phyloP scores from a whole-genome alignment of 257 asterid genomes.

The Ophiorrhiza pumila region DNA sequence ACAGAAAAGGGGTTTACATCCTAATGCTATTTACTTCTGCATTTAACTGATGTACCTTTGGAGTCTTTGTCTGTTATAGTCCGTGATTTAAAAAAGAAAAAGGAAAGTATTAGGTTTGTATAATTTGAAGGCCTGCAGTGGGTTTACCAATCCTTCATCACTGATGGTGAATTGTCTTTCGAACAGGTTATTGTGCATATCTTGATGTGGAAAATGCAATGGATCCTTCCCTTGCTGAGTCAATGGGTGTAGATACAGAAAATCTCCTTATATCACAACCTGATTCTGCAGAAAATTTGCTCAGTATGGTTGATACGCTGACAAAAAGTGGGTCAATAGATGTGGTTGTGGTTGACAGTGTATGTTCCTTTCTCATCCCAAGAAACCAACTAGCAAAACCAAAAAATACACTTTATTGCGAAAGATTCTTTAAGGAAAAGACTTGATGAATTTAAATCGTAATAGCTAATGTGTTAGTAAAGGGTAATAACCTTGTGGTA shows the following conservation, averaged over 20 bases:
- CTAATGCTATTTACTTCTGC: neutral
- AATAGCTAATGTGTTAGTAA: neutral
- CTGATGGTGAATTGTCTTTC: slow-evolving; percentile 19
- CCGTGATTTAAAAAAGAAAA: neutral
- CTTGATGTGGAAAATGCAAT: slow-evolving; percentile 95
- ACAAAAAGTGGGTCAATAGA: slow-evolving; percentile 83
- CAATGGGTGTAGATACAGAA: slow-evolving; percentile 74
- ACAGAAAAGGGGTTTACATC: neutral
- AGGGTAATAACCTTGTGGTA: neutral
- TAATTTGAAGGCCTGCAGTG: neutral
- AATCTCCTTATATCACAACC: slow-evolving; percentile 94
- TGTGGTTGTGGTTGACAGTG: slow-evolving; percentile 95
- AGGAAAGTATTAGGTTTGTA: neutral
- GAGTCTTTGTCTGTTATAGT: neutral
- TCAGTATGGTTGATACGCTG: slow-evolving; percentile 84
- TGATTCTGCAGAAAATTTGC: slow-evolving; percentile 91
- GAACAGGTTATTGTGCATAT: slow-evolving; percentile 89
- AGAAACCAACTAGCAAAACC: neutral
- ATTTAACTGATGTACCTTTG: neutral
- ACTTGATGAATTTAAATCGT: neutral
- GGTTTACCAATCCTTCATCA: neutral
- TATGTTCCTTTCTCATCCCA: slow-evolving; percentile 33
- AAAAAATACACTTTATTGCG: neutral
- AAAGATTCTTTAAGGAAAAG: neutral
- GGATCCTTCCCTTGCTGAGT: slow-evolving; percentile 78